These are phyloP conservation scores for Inonotus obliquus DNA, from an alignment of 1,284 basidiomycete species.

Conservation along the genomic window DNA sequence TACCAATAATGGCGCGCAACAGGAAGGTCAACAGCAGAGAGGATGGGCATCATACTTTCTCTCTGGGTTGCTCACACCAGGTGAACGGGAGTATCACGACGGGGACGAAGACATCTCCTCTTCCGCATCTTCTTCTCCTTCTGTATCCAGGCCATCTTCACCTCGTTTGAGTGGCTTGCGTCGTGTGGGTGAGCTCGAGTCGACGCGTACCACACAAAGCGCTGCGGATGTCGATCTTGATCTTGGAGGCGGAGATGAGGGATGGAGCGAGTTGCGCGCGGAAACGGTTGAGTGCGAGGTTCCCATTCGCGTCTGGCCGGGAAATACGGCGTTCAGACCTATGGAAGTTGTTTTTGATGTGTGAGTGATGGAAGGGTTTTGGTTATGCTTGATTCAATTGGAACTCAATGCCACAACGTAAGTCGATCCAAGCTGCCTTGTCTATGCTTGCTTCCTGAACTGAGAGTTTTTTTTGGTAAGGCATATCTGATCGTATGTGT, in stretches of 20 bases:
- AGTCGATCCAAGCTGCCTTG: too few species aligned
- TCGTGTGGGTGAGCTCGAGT: constrained; percentile 36
- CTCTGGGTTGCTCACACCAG: constrained; percentile 44
- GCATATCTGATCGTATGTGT: too few species aligned
- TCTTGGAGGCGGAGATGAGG: constrained; percentile 53
- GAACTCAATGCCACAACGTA: too few species aligned
- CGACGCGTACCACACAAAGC: constrained; percentile 33
- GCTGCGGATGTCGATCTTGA: constrained; percentile 44
- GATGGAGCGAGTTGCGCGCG: constrained; percentile 58
- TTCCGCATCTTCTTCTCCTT: constrained; percentile 19
- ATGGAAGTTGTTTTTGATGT: constrained; percentile 69
- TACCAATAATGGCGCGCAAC: constrained; percentile 11
- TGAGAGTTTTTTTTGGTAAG: too few species aligned
- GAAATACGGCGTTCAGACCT: constrained; percentile 85
- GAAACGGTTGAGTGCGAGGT: constrained; percentile 91
- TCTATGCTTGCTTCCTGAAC: too few species aligned
- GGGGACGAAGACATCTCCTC: constrained; percentile 40
- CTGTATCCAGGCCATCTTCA: neutral
- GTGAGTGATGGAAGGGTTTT: too few species aligned
- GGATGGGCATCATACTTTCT: constrained; percentile 54
- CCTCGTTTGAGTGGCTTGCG: neutral
- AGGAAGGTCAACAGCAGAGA: constrained; percentile 25
- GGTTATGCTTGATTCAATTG: too few species aligned
- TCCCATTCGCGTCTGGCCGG: constrained; percentile 83
- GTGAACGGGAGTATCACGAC: constrained; percentile 51